Percentiles rank a stretch among this genome's conserved stretches.
These are phyloP conservation scores for Talaromyces amestolkiae DNA, from an alignment of 2,329 filamentous ascomycete species.

Conservation along the genomic window DNA sequence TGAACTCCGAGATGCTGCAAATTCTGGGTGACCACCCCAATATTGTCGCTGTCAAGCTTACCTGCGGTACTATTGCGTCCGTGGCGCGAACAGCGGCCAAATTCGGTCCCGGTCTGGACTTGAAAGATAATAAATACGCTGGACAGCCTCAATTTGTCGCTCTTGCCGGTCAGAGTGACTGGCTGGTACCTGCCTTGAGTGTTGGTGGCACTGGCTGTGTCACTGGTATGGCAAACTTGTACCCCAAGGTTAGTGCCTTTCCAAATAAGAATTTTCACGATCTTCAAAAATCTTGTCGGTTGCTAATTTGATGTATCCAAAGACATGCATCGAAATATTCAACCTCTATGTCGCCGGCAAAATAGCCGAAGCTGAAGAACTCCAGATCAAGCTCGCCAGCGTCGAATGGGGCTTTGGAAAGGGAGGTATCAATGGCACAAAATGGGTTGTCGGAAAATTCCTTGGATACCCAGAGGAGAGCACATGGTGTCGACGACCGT, in stretches of 20 bases:
- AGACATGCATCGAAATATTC: slow-evolving; percentile 50
- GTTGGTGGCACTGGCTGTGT: slow-evolving; percentile 61
- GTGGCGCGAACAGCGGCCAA: slow-evolving; percentile 40
- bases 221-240: slow-evolving; percentile 63
- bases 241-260: slow-evolving; percentile 46
- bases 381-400: slow-evolving; percentile 53
- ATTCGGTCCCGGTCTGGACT: slow-evolving; percentile 30
- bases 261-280: too few species aligned
- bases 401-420: slow-evolving; percentile 58
- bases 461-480: slow-evolving; percentile 53
- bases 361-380: slow-evolving; percentile 47
- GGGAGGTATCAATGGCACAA: slow-evolving; percentile 60
- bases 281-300: not conserved
- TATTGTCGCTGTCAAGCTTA: slow-evolving; percentile 39
- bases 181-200: slow-evolving; percentile 56
- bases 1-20: slow-evolving; percentile 42
- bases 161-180: slow-evolving; percentile 45
- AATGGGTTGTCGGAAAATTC: slow-evolving; percentile 58
- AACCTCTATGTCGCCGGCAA: slow-evolving; percentile 51
- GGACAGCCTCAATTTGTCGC: slow-evolving; percentile 33
- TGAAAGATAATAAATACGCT: not conserved
- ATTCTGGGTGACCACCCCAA: slow-evolving; percentile 33
- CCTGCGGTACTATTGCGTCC: slow-evolving; percentile 42
- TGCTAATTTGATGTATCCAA: not conserved
- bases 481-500: slow-evolving; percentile 55